Evolutionary conservation across 192 early-diverging fungal genomes (phyloP).

Genomic region (Diversispora epigaea): DNA sequence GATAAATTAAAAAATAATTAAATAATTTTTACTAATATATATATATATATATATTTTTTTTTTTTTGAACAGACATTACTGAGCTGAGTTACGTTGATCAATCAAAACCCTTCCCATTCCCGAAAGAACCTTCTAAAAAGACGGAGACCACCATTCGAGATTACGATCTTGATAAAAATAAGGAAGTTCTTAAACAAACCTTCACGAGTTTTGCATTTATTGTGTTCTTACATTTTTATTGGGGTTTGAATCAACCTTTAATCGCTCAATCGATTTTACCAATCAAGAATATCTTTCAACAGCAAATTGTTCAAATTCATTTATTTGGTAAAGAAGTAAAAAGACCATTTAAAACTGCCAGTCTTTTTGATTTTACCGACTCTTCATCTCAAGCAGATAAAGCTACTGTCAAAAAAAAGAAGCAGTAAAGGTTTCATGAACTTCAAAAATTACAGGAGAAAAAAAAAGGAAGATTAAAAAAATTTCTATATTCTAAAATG

Average conservation of each 20-base stretch:
- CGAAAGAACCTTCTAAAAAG: conserved; percentile 46
- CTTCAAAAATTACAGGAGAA: conserved; percentile 1
- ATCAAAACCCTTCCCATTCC: conserved; percentile 52
- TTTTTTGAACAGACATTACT: conserved; percentile 63
- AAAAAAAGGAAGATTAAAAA: conserved; percentile 4
- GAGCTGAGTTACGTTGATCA: conserved; percentile 77
- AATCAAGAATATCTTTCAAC: conserved; percentile 65
- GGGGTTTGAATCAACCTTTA: conserved; percentile 83
- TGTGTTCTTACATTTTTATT: conserved; percentile 81
- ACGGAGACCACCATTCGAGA: conserved; percentile 67
- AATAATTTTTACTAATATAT: not conserved
- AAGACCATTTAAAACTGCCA: conserved; percentile 80
- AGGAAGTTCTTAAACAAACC: conserved; percentile 69
- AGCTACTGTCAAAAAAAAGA: conserved; percentile 52
- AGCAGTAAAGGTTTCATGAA: conserved; percentile 49
- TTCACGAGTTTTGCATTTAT: conserved; percentile 71
- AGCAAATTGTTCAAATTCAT: conserved; percentile 78
- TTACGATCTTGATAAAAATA: conserved; percentile 73
- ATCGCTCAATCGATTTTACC: conserved; percentile 84
- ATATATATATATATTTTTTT: no score
- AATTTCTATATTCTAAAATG: no score
- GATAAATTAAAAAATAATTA: not conserved
- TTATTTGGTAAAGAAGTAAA: conserved; percentile 72
- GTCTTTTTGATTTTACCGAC: conserved; percentile 64
- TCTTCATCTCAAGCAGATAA: conserved; percentile 51